Evolutionary conservation across 768 basidiomycete species (phyloP).

Genomic region (Suillus sp.): DNA sequence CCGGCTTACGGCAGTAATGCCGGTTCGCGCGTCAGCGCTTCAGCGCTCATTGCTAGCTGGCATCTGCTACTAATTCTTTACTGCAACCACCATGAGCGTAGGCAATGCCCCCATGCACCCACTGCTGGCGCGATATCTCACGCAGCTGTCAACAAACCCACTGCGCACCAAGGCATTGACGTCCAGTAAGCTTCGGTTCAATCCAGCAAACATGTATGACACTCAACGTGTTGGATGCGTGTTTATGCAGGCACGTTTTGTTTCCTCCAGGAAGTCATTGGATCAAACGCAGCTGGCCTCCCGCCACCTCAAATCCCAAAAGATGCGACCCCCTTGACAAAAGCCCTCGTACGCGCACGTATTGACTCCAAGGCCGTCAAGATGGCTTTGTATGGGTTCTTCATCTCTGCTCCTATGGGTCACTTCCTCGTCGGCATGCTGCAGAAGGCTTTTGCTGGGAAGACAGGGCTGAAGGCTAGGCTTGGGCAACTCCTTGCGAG

Average conservation of each 20-base stretch:
- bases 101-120: constrained; percentile 37
- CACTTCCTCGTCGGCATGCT: constrained; percentile 73
- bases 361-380: constrained; percentile 74
- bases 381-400: constrained; percentile 82
- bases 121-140: constrained; percentile 69
- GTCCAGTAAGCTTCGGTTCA: constrained; percentile 47
- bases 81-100: constrained; percentile 42
- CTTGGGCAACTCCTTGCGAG: constrained; percentile 74
- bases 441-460: constrained; percentile 78
- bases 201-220: constrained; percentile 3
- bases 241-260: constrained; percentile 47
- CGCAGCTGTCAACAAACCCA: constrained; percentile 66
- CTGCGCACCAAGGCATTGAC: constrained; percentile 82
- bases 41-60: constrained; percentile 21
- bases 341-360: constrained; percentile 56
- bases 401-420: constrained; percentile 80
- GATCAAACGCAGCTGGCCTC: constrained; percentile 66
- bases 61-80: constrained; percentile 18
- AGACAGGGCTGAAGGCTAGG: constrained; percentile 61
- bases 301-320: constrained; percentile 53
- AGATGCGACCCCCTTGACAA: constrained; percentile 54
- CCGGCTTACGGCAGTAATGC: neutral
- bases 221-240: constrained; percentile 2
- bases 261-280: constrained; percentile 81
- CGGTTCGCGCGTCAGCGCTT: neutral